Base-by-base conservation (phyloP, 2,329 filamentous ascomycete genomes). In the Ambrosiella xylebori region DNA sequence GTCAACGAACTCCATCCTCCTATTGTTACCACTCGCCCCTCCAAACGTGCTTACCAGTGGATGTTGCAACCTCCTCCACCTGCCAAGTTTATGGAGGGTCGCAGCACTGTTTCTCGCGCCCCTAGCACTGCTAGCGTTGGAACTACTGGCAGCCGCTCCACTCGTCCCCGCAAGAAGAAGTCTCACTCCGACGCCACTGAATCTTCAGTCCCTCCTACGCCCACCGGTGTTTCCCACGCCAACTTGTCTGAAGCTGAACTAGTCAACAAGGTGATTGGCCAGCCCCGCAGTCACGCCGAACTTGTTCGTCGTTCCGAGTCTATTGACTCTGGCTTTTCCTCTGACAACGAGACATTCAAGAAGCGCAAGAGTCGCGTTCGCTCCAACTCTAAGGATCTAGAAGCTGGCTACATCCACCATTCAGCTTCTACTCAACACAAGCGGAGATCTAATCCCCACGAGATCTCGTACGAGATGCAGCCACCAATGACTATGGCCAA, bases 11-110 rank as follows among this genome's bases (percentile, higher is more conserved):
- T 90, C 60, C 87, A 94, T 67, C 87, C 88, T 4, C 88, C 88
- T 2, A 84, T 94, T 56, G 86, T 93, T 61, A 88, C 80, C 68
- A 87, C 82, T 70, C 85, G 80, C 59, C 85, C 83, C 12, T 77
- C 75, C 66, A 81, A 74, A 65, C 81, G 82, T 57, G 88, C 86
- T 61, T 84, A 86, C 57, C 78, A 77, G 65, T 96, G 90, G 90
- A 95, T 96, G 89, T 74, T 95, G 56, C 88, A 95, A 66, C 90
- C 90, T 1, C 88, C 89, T 1, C 90, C 90, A n/a, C 80, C 84
- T 39, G 88, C 90, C 59, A 89, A 85, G 68, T 76, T 95, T 61
- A 96, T 96, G 90, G 86, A 85, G 63, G 90, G 89, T 63, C 93
- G 90, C 68, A 80, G 86, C 40, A 80, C 81, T 37, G 82, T 85